phyloP scores from a whole-genome alignment of 371 early-diverging fungal species.

The Caulochytrium protostelioides region DNA sequence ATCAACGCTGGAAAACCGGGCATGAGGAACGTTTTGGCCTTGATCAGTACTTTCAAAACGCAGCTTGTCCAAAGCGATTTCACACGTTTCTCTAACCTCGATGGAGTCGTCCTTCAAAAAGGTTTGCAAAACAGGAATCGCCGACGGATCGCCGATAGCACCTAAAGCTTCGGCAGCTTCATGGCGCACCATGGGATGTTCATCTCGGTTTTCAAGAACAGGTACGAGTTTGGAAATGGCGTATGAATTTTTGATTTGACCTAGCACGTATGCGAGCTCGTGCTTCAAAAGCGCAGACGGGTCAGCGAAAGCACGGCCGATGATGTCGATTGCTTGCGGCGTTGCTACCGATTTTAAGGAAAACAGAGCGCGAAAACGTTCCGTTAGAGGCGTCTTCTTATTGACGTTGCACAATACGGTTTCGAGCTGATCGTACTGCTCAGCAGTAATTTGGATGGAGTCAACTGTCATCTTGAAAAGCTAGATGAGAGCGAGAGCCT shows the following conservation, averaged over 20 bases:
- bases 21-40: conserved; percentile 2
- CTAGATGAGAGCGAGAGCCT: no score
- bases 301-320: conserved; percentile 66
- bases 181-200: conserved; percentile 96
- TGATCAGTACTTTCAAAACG: conserved; percentile 31
- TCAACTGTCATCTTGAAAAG: no score
- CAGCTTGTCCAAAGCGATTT: conserved; percentile 77
- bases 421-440: no score
- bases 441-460: no score
- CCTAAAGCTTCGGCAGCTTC: conserved; percentile 97
- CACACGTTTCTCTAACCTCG: conserved; percentile 80
- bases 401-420: no score
- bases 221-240: conserved; percentile 48
- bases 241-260: conserved; percentile 81
- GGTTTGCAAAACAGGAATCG: conserved; percentile 43
- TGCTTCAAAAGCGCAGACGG: conserved; percentile 91
- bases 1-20: conserved; percentile 57
- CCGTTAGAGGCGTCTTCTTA: no score
- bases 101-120: conserved; percentile 38
- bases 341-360: conserved; percentile 70
- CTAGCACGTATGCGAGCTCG: conserved; percentile 96
- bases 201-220: conserved; percentile 42
- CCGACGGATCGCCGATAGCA: conserved; percentile 56
- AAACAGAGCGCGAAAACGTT: conserved; percentile 89
- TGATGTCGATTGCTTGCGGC: conserved; percentile 51